These are phyloP conservation scores for Claviceps fusiformis DNA, from an alignment of 2,329 filamentous ascomycete species.

Conservation along the genomic window DNA sequence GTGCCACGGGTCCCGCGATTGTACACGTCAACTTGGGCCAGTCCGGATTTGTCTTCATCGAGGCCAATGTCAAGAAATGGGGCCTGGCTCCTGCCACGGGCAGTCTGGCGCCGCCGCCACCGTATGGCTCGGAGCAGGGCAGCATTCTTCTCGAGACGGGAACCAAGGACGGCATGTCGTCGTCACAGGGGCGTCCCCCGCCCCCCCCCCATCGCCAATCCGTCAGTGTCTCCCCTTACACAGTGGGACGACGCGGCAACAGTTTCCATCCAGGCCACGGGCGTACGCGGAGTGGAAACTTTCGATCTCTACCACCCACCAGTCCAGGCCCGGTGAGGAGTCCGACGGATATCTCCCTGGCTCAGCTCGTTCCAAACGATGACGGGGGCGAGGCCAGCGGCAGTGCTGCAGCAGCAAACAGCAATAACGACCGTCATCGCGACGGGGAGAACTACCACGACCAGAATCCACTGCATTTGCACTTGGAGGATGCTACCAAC, in stretches of 20 bases:
- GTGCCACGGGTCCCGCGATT: constrained; percentile 81
- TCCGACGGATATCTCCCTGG: constrained; percentile 90
- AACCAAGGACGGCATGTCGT: constrained; percentile 43
- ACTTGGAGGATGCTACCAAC: constrained; percentile 41
- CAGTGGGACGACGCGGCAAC: constrained; percentile 28
- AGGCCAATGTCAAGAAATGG: constrained; percentile 99
- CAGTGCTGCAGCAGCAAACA: constrained; percentile 7
- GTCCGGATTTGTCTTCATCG: constrained; percentile 96
- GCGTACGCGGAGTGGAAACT: constrained; percentile 64
- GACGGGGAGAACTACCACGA: constrained; percentile 16
- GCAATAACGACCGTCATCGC: constrained; percentile 7
- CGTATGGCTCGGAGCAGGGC: constrained; percentile 93
- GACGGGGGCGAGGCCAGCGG: constrained; percentile 49
- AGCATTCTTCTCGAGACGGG: constrained; percentile 89
- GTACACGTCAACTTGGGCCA: constrained; percentile 97
- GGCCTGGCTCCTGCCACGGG: constrained; percentile 91
- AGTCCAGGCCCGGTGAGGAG: constrained; percentile 83
- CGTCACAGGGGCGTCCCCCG: constrained; percentile 23
- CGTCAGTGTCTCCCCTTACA: constrained; percentile 21
- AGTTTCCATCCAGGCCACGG: constrained; percentile 50
- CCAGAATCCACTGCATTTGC: constrained; percentile 24
- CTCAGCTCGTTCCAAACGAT: constrained; percentile 62
- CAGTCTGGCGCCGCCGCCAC: constrained; percentile 84
- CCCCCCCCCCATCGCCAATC: constrained; percentile 33
- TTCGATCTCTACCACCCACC: constrained; percentile 60